These are phyloP conservation scores for Microbotryum violaceum DNA, from an alignment of 1,284 basidiomycete genomes.

Conservation along the genomic window DNA sequence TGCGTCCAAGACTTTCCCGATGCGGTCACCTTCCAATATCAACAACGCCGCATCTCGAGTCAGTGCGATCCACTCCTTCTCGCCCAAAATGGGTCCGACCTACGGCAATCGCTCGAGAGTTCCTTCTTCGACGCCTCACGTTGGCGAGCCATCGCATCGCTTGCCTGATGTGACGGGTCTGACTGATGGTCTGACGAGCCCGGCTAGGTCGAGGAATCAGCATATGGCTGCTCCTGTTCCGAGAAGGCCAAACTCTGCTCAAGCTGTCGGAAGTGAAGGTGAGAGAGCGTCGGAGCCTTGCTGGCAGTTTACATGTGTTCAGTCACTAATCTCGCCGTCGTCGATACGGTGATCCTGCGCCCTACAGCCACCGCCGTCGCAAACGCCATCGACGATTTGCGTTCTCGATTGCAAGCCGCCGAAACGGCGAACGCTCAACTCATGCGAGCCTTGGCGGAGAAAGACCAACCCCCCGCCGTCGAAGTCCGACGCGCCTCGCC, in stretches of 20 bases:
- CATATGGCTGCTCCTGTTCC: background rate
- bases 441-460: no score
- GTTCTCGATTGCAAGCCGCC: background rate
- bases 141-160: background rate
- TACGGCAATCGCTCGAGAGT: background rate
- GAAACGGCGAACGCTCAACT: no score
- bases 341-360: no score
- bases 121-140: background rate
- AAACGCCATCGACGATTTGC: background rate
- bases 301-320: background rate
- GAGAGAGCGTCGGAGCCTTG: background rate
- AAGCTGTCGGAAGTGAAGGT: background rate
- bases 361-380: no score
- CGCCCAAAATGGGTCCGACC: background rate
- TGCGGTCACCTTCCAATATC: background rate
- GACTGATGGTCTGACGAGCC: slow-evolving; percentile 31
- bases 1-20: no score
- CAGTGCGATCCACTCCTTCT: background rate
- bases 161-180: slow-evolving; percentile 34
- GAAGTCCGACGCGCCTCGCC: no score
- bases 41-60: background rate
- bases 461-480: no score
- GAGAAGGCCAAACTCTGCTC: slow-evolving; percentile 8
- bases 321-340: no score
- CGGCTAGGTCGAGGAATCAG: background rate